A percentile compares a stretch with the other conserved stretches of the same genome.
phyloP scores from a whole-genome alignment of 1,284 basidiomycete species.

The Cryptococcus sp. region DNA sequence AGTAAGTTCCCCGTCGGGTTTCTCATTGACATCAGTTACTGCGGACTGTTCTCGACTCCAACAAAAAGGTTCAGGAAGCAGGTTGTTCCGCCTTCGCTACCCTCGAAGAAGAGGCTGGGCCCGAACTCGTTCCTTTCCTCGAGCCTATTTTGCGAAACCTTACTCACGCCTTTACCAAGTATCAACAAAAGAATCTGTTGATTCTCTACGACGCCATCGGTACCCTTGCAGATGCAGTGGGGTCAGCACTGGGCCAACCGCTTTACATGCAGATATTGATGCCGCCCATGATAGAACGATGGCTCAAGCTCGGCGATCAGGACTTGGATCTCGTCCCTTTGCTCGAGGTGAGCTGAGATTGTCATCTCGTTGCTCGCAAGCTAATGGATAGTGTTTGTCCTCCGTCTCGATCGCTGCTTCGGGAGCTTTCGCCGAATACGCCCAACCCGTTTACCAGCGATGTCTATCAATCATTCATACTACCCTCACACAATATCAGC shows the following conservation, averaged over 20 bases:
- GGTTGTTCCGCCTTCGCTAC: constrained; percentile 99
- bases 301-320: constrained; percentile 82
- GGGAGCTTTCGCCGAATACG: constrained; percentile 82
- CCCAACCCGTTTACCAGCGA: constrained; percentile 86
- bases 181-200: constrained; percentile 98
- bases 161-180: constrained; percentile 94
- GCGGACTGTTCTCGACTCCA: constrained; percentile 96
- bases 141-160: constrained; percentile 93
- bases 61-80: constrained; percentile 99
- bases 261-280: constrained; percentile 90
- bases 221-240: constrained; percentile 94
- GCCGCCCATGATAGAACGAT: constrained; percentile 87
- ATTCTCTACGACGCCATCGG: constrained; percentile 98
- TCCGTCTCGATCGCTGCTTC: constrained; percentile 97
- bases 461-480: constrained; percentile 81
- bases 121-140: constrained; percentile 84
- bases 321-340: constrained; percentile 93
- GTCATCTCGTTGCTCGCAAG: not conserved
- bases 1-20: constrained; percentile 55
- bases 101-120: constrained; percentile 93
- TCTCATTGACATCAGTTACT: constrained; percentile 60
- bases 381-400: constrained; percentile 72
- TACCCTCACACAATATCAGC: constrained; percentile 73
- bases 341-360: constrained; percentile 61
- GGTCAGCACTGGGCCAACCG: constrained; percentile 76